Evolutionary conservation across 176 grass and related monocot genomes (phyloP).

Genomic region (Miscanthus lutarioriparius): DNA sequence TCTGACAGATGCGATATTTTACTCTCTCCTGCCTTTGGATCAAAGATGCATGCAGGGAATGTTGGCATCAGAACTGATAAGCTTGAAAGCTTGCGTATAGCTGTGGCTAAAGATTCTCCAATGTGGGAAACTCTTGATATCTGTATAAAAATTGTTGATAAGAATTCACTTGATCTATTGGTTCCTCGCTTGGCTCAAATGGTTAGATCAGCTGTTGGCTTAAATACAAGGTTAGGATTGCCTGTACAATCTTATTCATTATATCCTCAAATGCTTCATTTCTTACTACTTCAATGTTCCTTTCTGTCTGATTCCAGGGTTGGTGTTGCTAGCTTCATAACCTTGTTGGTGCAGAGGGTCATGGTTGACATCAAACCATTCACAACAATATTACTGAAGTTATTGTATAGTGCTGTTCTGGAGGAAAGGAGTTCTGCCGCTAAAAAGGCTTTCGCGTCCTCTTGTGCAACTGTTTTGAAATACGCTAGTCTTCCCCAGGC

Average conservation of each 20-base stretch:
- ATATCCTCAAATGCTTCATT: constrained; percentile 17
- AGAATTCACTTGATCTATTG: constrained; percentile 73
- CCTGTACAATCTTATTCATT: constrained; percentile 25
- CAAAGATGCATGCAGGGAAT: constrained; percentile 91
- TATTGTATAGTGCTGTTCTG: constrained; percentile 70
- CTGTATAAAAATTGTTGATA: constrained; percentile 85
- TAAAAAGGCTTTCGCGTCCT: constrained; percentile 85
- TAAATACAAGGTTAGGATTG: constrained; percentile 85
- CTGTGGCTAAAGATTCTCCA: constrained; percentile 97
- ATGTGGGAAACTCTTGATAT: constrained; percentile 99
- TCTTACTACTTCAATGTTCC: constrained; percentile 22
- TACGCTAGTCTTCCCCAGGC: constrained; percentile 70
- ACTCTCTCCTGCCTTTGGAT: constrained; percentile 43
- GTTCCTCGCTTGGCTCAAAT: constrained; percentile 89
- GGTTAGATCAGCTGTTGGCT: constrained; percentile 88
- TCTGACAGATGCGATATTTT: constrained; percentile 26
- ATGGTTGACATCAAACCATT: constrained; percentile 75
- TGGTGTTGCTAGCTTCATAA: constrained; percentile 94
- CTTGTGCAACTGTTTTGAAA: constrained; percentile 82
- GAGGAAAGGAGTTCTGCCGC: constrained; percentile 77
- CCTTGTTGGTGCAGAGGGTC: constrained; percentile 83
- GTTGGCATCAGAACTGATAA: constrained; percentile 91
- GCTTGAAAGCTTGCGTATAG: constrained; percentile 83
- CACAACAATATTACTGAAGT: constrained; percentile 60
- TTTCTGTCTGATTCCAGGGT: constrained; percentile 60